These are phyloP conservation scores for Zygosaccharomyces kombuchaensis DNA, from an alignment of 805 yeast species.

Conservation along the genomic window DNA sequence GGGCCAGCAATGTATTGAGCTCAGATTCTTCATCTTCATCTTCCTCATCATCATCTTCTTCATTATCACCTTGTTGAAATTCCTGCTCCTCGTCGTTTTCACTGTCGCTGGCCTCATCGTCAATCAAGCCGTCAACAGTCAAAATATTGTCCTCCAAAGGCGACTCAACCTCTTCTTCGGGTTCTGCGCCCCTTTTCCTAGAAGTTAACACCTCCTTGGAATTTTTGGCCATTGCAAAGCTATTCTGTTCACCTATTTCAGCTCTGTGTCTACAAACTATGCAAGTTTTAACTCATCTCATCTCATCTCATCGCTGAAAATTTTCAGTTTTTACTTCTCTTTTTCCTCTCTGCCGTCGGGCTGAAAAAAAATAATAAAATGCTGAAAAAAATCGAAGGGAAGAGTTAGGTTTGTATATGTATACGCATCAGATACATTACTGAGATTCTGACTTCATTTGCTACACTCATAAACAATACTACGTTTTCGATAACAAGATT, in stretches of 20 bases:
- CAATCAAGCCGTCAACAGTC: constrained; percentile 24
- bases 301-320: constrained; percentile 22
- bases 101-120: constrained; percentile 22
- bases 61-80: constrained; percentile 19
- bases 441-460: too few species aligned
- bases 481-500: too few species aligned
- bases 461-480: too few species aligned
- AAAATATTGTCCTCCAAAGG: constrained; percentile 18
- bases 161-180: constrained; percentile 35
- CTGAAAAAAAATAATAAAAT: background rate
- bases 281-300: constrained; percentile 13
- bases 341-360: background rate
- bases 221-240: constrained; percentile 7
- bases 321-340: constrained; percentile 8
- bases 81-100: constrained; percentile 21
- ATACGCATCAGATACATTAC: too few species aligned
- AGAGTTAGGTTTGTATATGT: background rate
- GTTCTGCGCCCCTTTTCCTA: constrained; percentile 24
- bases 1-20: constrained; percentile 55
- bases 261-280: background rate
- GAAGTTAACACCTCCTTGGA: constrained; percentile 9
- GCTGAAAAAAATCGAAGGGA: background rate
- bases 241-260: background rate
- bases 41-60: constrained; percentile 18
- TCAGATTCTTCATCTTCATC: constrained; percentile 58